Evolutionary conservation across 1,284 basidiomycete species (phyloP).

Genomic region (Xerocomus nothofagi): DNA sequence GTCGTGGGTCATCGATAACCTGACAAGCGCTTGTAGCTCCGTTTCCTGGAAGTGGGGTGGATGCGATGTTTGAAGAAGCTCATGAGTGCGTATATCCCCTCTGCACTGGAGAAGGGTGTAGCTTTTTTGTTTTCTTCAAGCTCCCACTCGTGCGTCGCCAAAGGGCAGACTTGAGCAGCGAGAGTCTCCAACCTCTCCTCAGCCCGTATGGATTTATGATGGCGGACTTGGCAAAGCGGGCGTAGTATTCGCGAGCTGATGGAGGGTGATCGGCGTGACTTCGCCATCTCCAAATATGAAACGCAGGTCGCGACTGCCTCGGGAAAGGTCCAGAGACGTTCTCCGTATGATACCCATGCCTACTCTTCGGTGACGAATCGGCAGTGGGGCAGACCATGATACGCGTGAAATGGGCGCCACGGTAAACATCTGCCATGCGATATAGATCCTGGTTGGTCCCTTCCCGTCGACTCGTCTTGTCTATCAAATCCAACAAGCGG

Average conservation of each 20-base stretch:
- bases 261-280: conserved; percentile 24
- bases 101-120: conserved; percentile 14
- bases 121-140: background rate
- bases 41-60: conserved; percentile 19
- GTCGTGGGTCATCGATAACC: conserved; percentile 32
- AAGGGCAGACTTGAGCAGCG: conserved; percentile 25
- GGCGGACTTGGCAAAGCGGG: conserved; percentile 15
- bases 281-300: conserved; percentile 16
- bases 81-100: conserved; percentile 32
- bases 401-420: conserved; percentile 28
- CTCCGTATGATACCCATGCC: conserved; percentile 22
- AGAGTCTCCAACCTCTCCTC: conserved; percentile 29
- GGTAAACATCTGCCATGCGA: conserved; percentile 33
- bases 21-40: conserved; percentile 25
- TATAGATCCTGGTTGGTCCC: conserved; percentile 25
- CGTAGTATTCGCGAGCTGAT: conserved; percentile 28
- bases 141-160: conserved; percentile 21
- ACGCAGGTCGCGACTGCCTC: conserved; percentile 21
- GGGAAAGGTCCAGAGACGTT: conserved; percentile 33
- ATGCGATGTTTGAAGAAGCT: conserved; percentile 32
- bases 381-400: conserved; percentile 19
- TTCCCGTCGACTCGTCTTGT: background rate
- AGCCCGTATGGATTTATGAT: conserved; percentile 27
- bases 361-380: background rate
- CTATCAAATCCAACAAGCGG: conserved; percentile 28